phyloP scores from a whole-genome alignment of 148 eudicot genomes.

The Simmondsia chinensis region DNA sequence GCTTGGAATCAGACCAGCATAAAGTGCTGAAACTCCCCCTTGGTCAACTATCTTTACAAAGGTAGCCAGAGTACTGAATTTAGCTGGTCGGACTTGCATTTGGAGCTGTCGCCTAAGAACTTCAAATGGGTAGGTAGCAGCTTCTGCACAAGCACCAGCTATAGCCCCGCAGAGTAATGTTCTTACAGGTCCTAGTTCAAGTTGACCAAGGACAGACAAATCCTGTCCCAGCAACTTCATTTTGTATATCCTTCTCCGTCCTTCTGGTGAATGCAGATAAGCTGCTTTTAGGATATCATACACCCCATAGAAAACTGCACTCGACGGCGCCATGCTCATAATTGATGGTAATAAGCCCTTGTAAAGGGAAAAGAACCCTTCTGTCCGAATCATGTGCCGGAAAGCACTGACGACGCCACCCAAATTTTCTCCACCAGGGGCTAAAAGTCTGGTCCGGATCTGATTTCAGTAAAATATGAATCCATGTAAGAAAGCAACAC shows the following conservation, averaged over 20 bases:
- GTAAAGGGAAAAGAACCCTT: conserved; percentile 62
- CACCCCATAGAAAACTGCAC: conserved; percentile 64
- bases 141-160: conserved; percentile 76
- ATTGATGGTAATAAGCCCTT: conserved; percentile 61
- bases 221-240: conserved; percentile 46
- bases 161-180: conserved; percentile 59
- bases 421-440: conserved; percentile 57
- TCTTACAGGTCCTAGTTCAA: conserved; percentile 51
- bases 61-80: conserved; percentile 43
- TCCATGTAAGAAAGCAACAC: neutral
- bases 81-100: conserved; percentile 37
- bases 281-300: conserved; percentile 53
- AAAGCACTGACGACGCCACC: conserved; percentile 68
- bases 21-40: conserved; percentile 54
- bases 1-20: conserved; percentile 65
- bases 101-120: conserved; percentile 62
- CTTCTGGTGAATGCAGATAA: conserved; percentile 50
- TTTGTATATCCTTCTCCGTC: conserved; percentile 35
- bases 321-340: conserved; percentile 57
- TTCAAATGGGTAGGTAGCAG: conserved; percentile 61
- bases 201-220: conserved; percentile 39
- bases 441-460: conserved; percentile 60
- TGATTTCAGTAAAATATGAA: conserved; percentile 7
- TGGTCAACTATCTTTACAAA: conserved; percentile 40
- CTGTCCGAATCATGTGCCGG: conserved; percentile 41